Conservation (phyloP, 345 rosid genomes). For the Dipteronia sinensis region DNA sequence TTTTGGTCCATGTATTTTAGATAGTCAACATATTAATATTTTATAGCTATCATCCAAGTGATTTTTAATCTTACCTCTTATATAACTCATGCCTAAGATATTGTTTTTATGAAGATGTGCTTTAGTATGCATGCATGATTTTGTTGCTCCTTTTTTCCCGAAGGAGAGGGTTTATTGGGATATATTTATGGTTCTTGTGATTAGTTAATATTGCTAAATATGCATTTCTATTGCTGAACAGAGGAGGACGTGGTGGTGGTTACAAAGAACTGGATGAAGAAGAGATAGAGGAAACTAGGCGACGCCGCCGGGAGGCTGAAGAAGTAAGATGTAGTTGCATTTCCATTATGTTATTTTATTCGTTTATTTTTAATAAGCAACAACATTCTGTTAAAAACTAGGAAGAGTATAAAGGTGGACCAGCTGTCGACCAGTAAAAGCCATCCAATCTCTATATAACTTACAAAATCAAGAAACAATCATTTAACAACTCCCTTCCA, state of each 20-base stretch:
- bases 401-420: background rate
- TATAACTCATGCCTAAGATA: background rate
- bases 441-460: background rate
- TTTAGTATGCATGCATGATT: background rate
- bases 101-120: background rate
- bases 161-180: background rate
- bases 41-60: background rate
- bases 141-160: background rate
- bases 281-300: conserved; percentile 93
- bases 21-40: background rate
- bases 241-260: conserved; percentile 99
- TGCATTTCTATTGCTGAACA: conserved; percentile 28
- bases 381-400: background rate
- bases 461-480: background rate
- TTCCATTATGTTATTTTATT: background rate
- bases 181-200: background rate
- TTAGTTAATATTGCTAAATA: conserved; percentile 11
- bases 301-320: conserved; percentile 90
- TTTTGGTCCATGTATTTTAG: background rate
- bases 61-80: background rate
- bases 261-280: conserved; percentile 99
- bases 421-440: background rate
- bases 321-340: conserved; percentile 53
- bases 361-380: background rate
- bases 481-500: background rate